Base-by-base conservation (phyloP, 805 yeast genomes). In the Metschnikowia drakensbergensis region DNA sequence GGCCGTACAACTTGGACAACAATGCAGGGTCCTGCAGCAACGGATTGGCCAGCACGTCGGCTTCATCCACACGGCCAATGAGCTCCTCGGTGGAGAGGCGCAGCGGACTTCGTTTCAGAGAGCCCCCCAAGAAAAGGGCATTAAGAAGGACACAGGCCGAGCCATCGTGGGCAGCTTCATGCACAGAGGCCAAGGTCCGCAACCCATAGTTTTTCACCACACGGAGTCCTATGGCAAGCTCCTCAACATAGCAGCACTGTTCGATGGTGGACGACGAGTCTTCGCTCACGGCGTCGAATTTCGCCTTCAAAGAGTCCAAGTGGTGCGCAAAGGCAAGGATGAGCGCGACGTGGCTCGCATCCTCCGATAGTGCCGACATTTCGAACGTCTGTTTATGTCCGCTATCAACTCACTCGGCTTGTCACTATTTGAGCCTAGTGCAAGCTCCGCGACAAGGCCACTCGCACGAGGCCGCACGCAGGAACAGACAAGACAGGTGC, bases 261-360 rank as follows among this genome's bases (percentile, higher is more conserved):
- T 58, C 64, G 32, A 54, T 54, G 40, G 54, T 39, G 47, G 54
- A 59, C 25, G 45, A 45, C 11, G 50, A 49, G 8, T 47, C 49
- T 13, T 47, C 56, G 13, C 54, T 47, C 10, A 47, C 35, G 4
- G 39, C 34, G 41, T 41, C 33, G 34, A 49, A 32, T 11, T 22
- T 23, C 10, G 32, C 23, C 36, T 54, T 60, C 33, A 62, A 50
- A 7, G 51, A 37, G n/a, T 39, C 47, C 39, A 66, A 45, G 32
- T 64, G 65, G 26, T 55, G 56, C 33, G 56, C 52, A 32, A 65
- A 37, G 0, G 67, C 69, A 45, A 61, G 45, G 26, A 59, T 57
- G 42, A 63, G 61, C 3, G 67, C 69, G 51, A 59, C 63, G 34
- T 55, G 40, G 34, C 26, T 34, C 11, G 35, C 48, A 29, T 37